Base-by-base conservation (phyloP, 176 grass and related monocot genomes). In the Urochloa ruziziensis region DNA sequence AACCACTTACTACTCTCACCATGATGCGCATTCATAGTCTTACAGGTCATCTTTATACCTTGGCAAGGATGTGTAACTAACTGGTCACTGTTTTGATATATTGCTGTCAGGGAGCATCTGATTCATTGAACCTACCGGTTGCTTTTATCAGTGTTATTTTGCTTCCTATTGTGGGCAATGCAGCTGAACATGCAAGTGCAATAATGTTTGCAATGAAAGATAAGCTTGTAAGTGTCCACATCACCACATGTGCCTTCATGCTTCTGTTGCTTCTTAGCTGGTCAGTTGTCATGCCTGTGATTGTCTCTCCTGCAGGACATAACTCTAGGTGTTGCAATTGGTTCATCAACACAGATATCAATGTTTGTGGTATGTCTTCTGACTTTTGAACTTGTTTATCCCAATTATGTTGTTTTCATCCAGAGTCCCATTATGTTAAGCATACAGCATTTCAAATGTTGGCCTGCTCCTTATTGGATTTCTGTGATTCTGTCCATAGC, bases 181-280 rank as follows among this genome's bases (percentile, higher is more conserved):
- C 94, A 37, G 94, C 94, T 56, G 94, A 97, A 70, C 94, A 97
- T 88, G 94, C 94, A n/a, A 93, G 87, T 23, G 92, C 94, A 64
- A 94, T 97, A 84, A 97, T 97, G 88, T 97, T 97, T 80, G 94
- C 94, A 33, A 89, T 92, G 89, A 97, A 92, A 85, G 91, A 94
- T 88, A 97, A 97, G 62, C 84, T 97, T 77, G 94, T 92, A 89
- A 94, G 84, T 61, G 21, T 49, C 75, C 51, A 46, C 3, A 12
- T 46, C n/a, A n/a, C n/a, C n/a, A n/a, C n/a, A 23, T 23, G 49
- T 27, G 4, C 78, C 37, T 67, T 28, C 4, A 19, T 84, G 4
- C 32, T 39, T 73, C 33, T 40, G 30, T 39, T 19, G 21, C 23
- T 37, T 70, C 10, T 29, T 58, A 80, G 80, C 52, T 78, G 42